A percentile compares a stretch with the other conserved stretches of the same genome.
phyloP scores from a whole-genome alignment of 306 rosid genomes.

The Hippophae tibetana region DNA sequence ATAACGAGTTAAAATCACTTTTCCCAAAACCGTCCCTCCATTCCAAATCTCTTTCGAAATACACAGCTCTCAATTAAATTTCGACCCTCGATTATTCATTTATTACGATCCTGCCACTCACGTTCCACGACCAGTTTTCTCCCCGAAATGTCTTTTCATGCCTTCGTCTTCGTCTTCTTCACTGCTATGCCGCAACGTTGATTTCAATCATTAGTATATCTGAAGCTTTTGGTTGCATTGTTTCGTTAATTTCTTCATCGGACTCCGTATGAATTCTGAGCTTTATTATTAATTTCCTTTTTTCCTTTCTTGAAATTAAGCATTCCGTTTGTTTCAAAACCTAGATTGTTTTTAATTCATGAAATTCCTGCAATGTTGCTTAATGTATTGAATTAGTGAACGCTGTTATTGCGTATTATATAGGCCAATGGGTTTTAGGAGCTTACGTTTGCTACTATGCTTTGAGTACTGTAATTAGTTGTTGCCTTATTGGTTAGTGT shows the following conservation, averaged over 20 bases:
- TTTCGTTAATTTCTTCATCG: slow-evolving; percentile 14
- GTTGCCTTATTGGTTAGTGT: background rate
- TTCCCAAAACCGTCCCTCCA: too few relatives aligned
- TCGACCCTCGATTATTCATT: background rate
- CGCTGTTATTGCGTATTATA: background rate
- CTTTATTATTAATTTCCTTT: too few relatives aligned
- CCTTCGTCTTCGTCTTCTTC: slow-evolving; percentile 11
- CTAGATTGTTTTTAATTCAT: slow-evolving; percentile 22
- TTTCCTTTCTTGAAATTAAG: too few relatives aligned
- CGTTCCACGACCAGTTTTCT: slow-evolving; percentile 8
- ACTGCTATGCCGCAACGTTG: slow-evolving; percentile 5
- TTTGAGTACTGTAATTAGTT: background rate
- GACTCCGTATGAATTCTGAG: slow-evolving; percentile 10
- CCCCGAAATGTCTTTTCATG: slow-evolving; percentile 14
- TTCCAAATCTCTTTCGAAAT: background rate
- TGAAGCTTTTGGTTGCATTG: slow-evolving; percentile 19
- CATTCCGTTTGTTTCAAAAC: slow-evolving; percentile 1
- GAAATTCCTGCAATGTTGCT: background rate
- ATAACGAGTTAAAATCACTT: too few relatives aligned
- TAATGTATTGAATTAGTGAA: background rate
- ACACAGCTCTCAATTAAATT: background rate
- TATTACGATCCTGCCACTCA: slow-evolving; percentile 28
- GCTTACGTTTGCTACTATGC: background rate
- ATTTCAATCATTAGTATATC: slow-evolving; percentile 12
- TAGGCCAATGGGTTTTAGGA: slow-evolving; percentile 7